Base-by-base conservation (phyloP, 164 flowering plant genomes). In the Akebia trifoliata region DNA sequence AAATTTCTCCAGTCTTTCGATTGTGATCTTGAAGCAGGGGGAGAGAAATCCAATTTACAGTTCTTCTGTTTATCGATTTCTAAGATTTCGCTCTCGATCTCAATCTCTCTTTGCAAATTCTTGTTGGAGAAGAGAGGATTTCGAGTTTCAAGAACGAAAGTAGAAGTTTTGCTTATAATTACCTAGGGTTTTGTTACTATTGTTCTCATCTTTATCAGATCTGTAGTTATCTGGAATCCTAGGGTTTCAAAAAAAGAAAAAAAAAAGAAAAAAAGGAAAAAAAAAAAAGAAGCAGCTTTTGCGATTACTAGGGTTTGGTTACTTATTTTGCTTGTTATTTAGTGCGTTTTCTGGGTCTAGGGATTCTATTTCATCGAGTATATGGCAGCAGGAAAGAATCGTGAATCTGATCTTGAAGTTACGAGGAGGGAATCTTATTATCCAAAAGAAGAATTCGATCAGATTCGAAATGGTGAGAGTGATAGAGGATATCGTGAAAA, bases 341-440 rank as follows among this genome's bases (percentile, higher is more conserved):
- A 38, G 37, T 25, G 36, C 22, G 22, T 66, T 63, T 57, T 42
- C 40, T 50, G 47, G 59, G 36, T 3, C 45, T 60, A 8, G 57
- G 25, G 52, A n/a, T 55, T 26, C 18, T 4, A n/a, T 34, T 47
- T 15, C 17, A 31, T 29, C 17, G 43, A 50, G 30, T 74, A 54
- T 25, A 90, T 90, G 97, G 97, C 91, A 22, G 84, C 87, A 43
- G 92, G 94, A 72, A 80, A 85, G 69, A 84, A 72, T 38, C 69
- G 72, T 3, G 90, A 80, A 31, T 71, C 83, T 17, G 82, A 77
- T 28, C 31, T 67, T 26, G 69, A 65, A 35, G 71, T 65, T 22
- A 57, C 80, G 0, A 54, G 57, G 57, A 61, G 77, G 59, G 81
- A 78, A 49, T 59, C 67, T 63, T 60, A 65, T n/a, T 58, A 58